phyloP scores from a whole-genome alignment of 345 rosid species.

The Firmiana major region DNA sequence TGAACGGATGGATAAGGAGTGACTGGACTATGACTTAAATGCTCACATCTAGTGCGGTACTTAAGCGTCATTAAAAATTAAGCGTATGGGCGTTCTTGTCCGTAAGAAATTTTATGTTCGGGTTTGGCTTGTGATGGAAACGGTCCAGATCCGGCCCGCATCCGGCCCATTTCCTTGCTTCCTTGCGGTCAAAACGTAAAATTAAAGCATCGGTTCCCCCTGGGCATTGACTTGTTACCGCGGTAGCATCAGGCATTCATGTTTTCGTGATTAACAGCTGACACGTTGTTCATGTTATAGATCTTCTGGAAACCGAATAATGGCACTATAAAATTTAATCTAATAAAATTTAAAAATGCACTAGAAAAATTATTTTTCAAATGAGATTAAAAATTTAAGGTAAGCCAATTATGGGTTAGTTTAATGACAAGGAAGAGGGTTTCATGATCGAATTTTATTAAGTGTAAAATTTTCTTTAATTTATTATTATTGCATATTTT shows the following conservation, averaged over 20 bases:
- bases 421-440: too few relatives aligned
- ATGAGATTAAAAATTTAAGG: too few relatives aligned
- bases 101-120: neutral
- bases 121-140: neutral
- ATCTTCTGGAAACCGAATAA: too few relatives aligned
- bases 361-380: too few relatives aligned
- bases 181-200: slow-evolving; percentile 8
- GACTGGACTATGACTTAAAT: neutral
- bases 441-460: too few relatives aligned
- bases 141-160: neutral
- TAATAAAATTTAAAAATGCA: too few relatives aligned
- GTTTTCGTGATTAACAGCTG: neutral
- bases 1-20: slow-evolving; percentile 15
- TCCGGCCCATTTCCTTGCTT: neutral
- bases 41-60: neutral
- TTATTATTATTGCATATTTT: too few relatives aligned
- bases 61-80: neutral
- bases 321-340: too few relatives aligned
- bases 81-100: slow-evolving; percentile 3
- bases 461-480: too few relatives aligned
- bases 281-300: neutral
- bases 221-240: neutral
- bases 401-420: too few relatives aligned
- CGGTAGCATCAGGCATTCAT: neutral
- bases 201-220: neutral